A percentile compares a stretch with the other conserved stretches of the same genome.
phyloP scores from a whole-genome alignment of 177 flowering plant genomes.

The Vitis hybrid region DNA sequence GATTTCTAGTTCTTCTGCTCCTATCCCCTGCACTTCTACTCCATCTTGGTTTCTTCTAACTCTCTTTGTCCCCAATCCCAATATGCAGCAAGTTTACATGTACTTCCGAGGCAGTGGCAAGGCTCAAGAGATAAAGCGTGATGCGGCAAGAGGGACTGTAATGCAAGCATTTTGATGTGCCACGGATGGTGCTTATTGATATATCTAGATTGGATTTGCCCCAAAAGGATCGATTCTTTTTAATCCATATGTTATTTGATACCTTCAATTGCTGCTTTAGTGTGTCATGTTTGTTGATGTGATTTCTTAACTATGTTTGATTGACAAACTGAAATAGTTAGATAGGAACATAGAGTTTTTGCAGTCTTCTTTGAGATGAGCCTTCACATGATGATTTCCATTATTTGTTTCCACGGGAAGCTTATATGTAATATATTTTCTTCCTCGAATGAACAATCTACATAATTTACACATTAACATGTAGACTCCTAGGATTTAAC shows the following conservation, averaged over 20 bases:
- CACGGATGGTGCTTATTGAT: neutral
- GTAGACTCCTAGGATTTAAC: too few relatives aligned
- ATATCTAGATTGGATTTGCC: neutral
- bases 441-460: neutral
- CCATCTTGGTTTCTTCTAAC: neutral
- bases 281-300: neutral
- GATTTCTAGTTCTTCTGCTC: neutral
- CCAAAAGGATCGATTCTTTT: neutral
- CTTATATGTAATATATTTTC: neutral
- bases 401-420: neutral
- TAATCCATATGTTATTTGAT: neutral
- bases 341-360: neutral
- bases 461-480: neutral
- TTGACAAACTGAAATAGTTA: neutral
- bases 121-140: slow-evolving; percentile 57
- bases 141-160: slow-evolving; percentile 57
- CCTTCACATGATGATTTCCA: slow-evolving; percentile 1
- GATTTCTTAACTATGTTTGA: neutral
- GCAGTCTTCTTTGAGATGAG: neutral
- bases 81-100: slow-evolving; percentile 68
- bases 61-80: neutral
- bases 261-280: neutral
- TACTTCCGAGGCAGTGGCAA: slow-evolving; percentile 77
- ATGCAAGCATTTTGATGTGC: slow-evolving; percentile 48
- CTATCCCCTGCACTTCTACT: neutral